Percentiles rank a stretch among this genome's conserved stretches.
Evolutionary conservation across 768 basidiomycete genomes (phyloP).

Genomic region (Rubroboletus pulcherrimus): DNA sequence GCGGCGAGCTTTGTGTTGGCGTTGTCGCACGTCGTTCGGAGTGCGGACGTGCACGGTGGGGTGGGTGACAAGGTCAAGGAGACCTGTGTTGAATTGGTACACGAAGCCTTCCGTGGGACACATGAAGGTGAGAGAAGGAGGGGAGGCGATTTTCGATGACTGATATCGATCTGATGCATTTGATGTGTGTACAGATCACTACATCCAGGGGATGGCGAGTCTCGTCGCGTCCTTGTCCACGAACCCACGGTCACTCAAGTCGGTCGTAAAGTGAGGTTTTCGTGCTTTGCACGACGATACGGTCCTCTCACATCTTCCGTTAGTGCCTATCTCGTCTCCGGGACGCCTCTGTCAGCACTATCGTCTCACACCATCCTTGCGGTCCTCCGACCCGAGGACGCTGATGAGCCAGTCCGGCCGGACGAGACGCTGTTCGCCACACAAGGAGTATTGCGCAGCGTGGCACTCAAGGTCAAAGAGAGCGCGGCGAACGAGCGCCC

Average conservation of each 20-base stretch:
- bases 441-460: slow-evolving; percentile 53
- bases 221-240: slow-evolving; percentile 63
- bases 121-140: slow-evolving; percentile 50
- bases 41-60: slow-evolving; percentile 56
- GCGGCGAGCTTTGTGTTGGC: slow-evolving; percentile 74
- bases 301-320: no score
- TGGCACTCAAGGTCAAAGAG: slow-evolving; percentile 72
- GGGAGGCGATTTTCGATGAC: no score
- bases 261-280: slow-evolving; percentile 60
- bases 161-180: not conserved
- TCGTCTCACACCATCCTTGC: slow-evolving; percentile 55
- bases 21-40: slow-evolving; percentile 69
- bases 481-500: slow-evolving; percentile 67
- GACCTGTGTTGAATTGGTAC: slow-evolving; percentile 67
- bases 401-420: no score
- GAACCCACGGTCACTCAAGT: slow-evolving; percentile 58
- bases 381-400: slow-evolving; percentile 38
- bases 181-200: no score
- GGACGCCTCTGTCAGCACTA: no score
- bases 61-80: slow-evolving; percentile 75
- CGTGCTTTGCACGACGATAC: not conserved
- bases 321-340: no score
- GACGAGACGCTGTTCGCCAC: slow-evolving; percentile 59
- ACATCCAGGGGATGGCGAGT: no score
- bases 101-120: slow-evolving; percentile 71